These are phyloP conservation scores for Pseudonitzschia multistriata DNA, from an alignment of 108 stramenopile species.

Conservation along the genomic window DNA sequence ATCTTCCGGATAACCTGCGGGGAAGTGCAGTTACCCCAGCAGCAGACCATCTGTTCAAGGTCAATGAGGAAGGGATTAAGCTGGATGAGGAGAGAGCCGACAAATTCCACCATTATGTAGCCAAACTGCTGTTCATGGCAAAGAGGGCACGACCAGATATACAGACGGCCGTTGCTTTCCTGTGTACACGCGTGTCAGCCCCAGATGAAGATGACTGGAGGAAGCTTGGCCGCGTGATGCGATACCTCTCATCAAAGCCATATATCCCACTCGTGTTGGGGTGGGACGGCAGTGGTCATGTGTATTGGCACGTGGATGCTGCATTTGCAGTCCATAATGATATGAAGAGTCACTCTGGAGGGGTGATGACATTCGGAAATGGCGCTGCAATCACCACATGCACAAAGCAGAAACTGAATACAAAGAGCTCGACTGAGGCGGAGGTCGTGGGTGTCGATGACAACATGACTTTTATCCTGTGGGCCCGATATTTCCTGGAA, in stretches of 20 bases:
- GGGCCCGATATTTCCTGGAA: constrained; percentile 34
- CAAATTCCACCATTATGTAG: constrained; percentile 31
- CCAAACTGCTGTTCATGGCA: constrained; percentile 33
- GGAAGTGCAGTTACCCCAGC: constrained; percentile 26
- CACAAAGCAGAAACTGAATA: constrained; percentile 30
- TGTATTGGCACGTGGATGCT: constrained; percentile 2
- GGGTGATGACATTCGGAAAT: constrained; percentile 21
- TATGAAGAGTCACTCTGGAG: constrained; percentile 32
- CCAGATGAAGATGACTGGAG: constrained; percentile 33
- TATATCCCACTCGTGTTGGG: constrained; percentile 3
- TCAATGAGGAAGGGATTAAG: constrained; percentile 5
- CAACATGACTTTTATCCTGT: constrained; percentile 21
- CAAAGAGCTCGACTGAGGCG: constrained; percentile 29
- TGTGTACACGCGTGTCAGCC: constrained; percentile 21
- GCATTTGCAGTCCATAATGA: constrained; percentile 5
- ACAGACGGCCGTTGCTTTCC: constrained; percentile 31
- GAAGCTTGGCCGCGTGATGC: constrained; percentile 22
- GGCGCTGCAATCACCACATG: constrained; percentile 9
- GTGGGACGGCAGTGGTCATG: neutral
- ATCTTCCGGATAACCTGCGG: constrained; percentile 17
- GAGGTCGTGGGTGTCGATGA: constrained; percentile 39
- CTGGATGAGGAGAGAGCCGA: constrained; percentile 18
- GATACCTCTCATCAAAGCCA: constrained; percentile 10
- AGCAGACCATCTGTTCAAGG: neutral
- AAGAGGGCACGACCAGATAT: constrained; percentile 33